Conservation (phyloP, 1,139 yeast species). For the Entelexis sorbosivorans region DNA sequence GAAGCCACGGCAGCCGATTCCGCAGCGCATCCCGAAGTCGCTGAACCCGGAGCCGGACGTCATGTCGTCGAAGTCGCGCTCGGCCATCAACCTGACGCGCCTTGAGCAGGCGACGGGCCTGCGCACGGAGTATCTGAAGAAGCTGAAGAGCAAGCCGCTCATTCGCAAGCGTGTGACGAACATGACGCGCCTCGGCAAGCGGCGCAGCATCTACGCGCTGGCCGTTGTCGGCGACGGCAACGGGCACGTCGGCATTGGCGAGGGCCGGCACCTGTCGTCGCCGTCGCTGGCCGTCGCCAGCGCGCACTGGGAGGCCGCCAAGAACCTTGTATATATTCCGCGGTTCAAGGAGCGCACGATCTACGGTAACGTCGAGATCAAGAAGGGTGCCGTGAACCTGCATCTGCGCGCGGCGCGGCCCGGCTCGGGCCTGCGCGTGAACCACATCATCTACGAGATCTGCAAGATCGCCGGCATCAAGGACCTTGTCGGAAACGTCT, state of each 20-base stretch:
- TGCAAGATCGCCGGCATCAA: slow-evolving; percentile 93
- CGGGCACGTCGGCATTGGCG: slow-evolving; percentile 88
- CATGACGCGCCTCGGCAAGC: slow-evolving; percentile 91
- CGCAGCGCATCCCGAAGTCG: slow-evolving; percentile 35
- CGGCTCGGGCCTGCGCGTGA: slow-evolving; percentile 89
- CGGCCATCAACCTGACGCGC: slow-evolving; percentile 35
- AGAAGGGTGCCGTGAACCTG: slow-evolving; percentile 78
- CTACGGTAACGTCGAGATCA: slow-evolving; percentile 69
- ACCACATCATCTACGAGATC: slow-evolving; percentile 80
- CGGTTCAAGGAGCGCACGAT: slow-evolving; percentile 88
- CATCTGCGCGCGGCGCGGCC: slow-evolving; percentile 80
- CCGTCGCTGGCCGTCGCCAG: slow-evolving; percentile 59
- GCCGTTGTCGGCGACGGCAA: slow-evolving; percentile 88
- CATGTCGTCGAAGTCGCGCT: slow-evolving; percentile 31
- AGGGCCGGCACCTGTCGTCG: slow-evolving; percentile 63
- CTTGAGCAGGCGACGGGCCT: slow-evolving; percentile 55
- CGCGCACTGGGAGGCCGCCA: slow-evolving; percentile 92
- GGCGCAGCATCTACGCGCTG: slow-evolving; percentile 69
- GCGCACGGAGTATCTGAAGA: slow-evolving; percentile 51
- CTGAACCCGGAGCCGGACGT: slow-evolving; percentile 30
- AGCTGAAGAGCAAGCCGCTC: slow-evolving; percentile 35
- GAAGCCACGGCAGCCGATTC: slow-evolving; percentile 37
- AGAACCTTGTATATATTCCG: slow-evolving; percentile 70
- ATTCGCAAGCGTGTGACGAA: slow-evolving; percentile 66
- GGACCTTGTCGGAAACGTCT: slow-evolving; percentile 83